Percentiles rank a stretch among this genome's conserved stretches.
Evolutionary conservation across 345 rosid genomes (phyloP).

Genomic region (Eucalyptus erythrocorys): DNA sequence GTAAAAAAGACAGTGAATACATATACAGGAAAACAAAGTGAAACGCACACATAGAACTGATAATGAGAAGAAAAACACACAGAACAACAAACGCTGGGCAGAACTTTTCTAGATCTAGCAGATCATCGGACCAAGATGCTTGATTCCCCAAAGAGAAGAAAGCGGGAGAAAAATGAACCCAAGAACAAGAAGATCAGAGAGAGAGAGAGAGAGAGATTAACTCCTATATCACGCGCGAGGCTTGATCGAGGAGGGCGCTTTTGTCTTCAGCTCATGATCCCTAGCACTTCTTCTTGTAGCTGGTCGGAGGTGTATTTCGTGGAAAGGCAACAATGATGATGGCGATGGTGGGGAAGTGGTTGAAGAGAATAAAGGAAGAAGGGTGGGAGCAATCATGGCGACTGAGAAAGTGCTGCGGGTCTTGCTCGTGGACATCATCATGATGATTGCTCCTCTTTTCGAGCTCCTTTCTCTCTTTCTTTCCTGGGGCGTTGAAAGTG

Average conservation of each 20-base stretch:
- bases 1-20: neutral
- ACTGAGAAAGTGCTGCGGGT: neutral
- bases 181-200: neutral
- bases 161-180: neutral
- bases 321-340: neutral
- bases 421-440: neutral
- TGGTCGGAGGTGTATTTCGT: neutral
- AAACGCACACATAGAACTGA: neutral
- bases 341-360: neutral
- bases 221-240: neutral
- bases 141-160: slow-evolving; percentile 11
- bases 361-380: neutral
- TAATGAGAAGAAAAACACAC: neutral
- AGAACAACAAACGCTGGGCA: neutral
- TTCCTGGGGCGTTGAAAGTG: neutral
- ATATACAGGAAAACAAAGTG: neutral
- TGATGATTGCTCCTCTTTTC: neutral
- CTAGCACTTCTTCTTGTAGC: neutral
- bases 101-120: neutral
- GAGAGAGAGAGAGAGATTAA: neutral
- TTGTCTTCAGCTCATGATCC: neutral
- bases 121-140: slow-evolving; percentile 23
- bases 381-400: neutral
- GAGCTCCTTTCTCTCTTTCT: neutral
- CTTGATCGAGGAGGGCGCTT: neutral